Percentiles rank a stretch among this genome's conserved stretches.
phyloP scores from a whole-genome alignment of 2,329 filamentous ascomycete genomes.

The Cercospora sp. region DNA sequence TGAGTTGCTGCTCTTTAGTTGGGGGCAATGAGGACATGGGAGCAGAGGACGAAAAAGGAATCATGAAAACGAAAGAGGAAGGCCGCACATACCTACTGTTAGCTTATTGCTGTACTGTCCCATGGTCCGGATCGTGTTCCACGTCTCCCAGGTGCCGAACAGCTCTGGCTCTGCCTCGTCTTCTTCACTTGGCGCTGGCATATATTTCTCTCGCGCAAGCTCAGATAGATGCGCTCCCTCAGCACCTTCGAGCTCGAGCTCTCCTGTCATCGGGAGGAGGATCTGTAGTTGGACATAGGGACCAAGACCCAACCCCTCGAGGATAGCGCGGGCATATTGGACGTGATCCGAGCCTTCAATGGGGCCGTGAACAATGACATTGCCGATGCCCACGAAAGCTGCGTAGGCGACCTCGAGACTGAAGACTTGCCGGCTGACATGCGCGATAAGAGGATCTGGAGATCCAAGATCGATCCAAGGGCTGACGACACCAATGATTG shows the following conservation, averaged over 20 bases:
- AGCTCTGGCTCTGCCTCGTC: conserved; percentile 45
- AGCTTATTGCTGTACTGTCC: conserved; percentile 84
- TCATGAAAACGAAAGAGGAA: conserved; percentile 5
- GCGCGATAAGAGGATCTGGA: conserved; percentile 75
- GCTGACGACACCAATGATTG: conserved; percentile 77
- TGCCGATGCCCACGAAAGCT: conserved; percentile 87
- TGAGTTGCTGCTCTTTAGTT: not conserved
- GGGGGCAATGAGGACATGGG: not conserved
- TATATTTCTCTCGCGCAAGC: conserved; percentile 43
- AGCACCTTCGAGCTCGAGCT: conserved; percentile 60
- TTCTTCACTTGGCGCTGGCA: conserved; percentile 20
- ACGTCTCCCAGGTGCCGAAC: conserved; percentile 87
- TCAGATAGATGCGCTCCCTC: conserved; percentile 55
- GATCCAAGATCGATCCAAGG: conserved; percentile 92
- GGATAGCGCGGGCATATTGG: conserved; percentile 81
- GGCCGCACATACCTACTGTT: conserved; percentile 69
- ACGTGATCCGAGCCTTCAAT: conserved; percentile 51
- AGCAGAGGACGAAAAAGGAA: conserved; percentile 2
- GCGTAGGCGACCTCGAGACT: conserved; percentile 92
- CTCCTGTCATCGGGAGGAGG: conserved; percentile 79
- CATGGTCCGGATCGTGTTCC: conserved; percentile 81
- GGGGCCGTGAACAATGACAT: conserved; percentile 79
- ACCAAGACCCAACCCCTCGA: conserved; percentile 73
- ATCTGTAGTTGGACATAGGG: conserved; percentile 78
- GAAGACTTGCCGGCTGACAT: conserved; percentile 84